These are phyloP conservation scores for Neohortaea acidophila DNA, from an alignment of 495 filamentous ascomycete genomes.

Conservation along the genomic window DNA sequence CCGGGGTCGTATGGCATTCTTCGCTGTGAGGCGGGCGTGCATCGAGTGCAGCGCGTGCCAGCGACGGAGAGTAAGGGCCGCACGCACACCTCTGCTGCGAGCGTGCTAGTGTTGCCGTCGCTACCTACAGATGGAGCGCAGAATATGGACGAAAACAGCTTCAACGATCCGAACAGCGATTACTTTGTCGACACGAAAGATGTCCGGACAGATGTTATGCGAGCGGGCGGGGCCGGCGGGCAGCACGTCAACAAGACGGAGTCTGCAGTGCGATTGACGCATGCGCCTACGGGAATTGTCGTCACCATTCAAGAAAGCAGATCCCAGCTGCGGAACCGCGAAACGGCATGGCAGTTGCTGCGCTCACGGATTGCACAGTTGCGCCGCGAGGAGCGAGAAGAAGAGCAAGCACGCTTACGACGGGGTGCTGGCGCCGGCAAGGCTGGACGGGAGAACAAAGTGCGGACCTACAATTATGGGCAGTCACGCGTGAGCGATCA, in stretches of 20 bases:
- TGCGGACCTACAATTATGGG: conserved; percentile 87
- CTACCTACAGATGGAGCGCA: conserved; percentile 43
- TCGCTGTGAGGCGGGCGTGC: conserved; percentile 79
- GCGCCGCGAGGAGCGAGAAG: conserved; percentile 70
- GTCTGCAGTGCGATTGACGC: conserved; percentile 83
- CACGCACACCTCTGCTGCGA: conserved; percentile 82
- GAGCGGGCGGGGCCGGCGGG: conserved; percentile 78
- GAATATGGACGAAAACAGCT: conserved; percentile 36
- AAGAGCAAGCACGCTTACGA: conserved; percentile 55
- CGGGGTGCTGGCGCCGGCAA: conserved; percentile 61
- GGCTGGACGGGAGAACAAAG: conserved; percentile 81
- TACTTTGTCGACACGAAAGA: conserved; percentile 81
- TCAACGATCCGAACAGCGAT: conserved; percentile 72
- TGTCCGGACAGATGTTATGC: conserved; percentile 78
- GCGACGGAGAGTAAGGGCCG: conserved; percentile 78
- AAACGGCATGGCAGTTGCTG: conserved; percentile 71
- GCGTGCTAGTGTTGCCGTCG: conserved; percentile 77
- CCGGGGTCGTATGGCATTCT: conserved; percentile 64
- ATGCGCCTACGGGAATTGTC: conserved; percentile 70
- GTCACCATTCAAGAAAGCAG: conserved; percentile 86
- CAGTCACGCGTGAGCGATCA: conserved; percentile 94
- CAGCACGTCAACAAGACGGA: conserved; percentile 98
- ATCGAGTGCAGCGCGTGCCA: conserved; percentile 85
- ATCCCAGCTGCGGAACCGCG: conserved; percentile 79
- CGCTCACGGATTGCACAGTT: conserved; percentile 69